Conservation (phyloP, 306 rosid genomes). For the Fagus sylvatica region DNA sequence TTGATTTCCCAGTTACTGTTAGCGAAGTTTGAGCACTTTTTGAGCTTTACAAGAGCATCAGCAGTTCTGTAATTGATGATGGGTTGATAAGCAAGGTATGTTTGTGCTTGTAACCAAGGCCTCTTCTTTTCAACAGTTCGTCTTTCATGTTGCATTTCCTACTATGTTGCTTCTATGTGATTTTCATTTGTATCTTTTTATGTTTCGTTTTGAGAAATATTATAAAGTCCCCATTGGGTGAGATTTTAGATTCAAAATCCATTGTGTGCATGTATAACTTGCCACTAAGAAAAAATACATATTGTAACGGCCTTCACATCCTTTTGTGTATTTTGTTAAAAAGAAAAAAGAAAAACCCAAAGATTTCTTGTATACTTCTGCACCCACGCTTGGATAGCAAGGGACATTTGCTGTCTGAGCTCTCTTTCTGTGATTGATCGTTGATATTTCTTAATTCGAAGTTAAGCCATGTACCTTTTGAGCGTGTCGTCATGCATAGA, state of each 20-base stretch:
- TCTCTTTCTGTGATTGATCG: not conserved
- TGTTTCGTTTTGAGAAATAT: not conserved
- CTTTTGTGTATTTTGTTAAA: not conserved
- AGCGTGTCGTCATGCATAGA: not conserved
- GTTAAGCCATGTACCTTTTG: not conserved
- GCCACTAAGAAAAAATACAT: too few species aligned
- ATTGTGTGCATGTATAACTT: too few species aligned
- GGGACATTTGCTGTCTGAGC: not conserved
- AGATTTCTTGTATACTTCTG: not conserved
- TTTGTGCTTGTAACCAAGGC: not conserved
- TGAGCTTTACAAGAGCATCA: conserved; percentile 84
- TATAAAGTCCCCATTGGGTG: not conserved
- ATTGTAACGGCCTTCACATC: too few species aligned
- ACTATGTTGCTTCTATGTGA: not conserved
- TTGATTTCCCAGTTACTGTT: conserved; percentile 58
- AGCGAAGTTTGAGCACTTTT: conserved; percentile 90
- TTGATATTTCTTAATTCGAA: not conserved
- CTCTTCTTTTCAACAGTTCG: not conserved
- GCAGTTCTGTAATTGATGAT: conserved; percentile 75
- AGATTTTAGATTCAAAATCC: too few species aligned
- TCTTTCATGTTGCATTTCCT: not conserved
- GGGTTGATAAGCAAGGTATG: conserved; percentile 86
- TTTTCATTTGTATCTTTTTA: conserved; percentile 3
- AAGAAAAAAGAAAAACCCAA: not conserved
- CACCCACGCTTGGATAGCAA: not conserved